Percentiles rank a stretch among this genome's conserved stretches.
Conservation (phyloP, 805 yeast species). For the Cyberlindnera xishuangbannaensis region DNA sequence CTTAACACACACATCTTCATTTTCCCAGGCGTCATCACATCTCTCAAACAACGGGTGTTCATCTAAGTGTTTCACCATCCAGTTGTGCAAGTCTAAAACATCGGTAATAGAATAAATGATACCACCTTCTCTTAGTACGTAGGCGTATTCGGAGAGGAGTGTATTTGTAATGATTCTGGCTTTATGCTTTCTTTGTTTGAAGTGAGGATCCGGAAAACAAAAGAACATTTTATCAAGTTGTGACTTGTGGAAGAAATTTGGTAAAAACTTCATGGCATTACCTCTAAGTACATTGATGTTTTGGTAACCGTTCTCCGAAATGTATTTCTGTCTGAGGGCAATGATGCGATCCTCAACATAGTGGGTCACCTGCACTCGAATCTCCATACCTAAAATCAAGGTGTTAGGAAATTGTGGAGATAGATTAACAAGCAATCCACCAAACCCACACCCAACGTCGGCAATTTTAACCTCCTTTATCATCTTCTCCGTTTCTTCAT, state of each 20-base stretch:
- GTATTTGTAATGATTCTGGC: constrained; percentile 93
- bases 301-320: constrained; percentile 46
- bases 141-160: constrained; percentile 86
- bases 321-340: constrained; percentile 59
- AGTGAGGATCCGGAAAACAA: constrained; percentile 99
- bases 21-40: constrained; percentile 73
- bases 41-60: constrained; percentile 90
- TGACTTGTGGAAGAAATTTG: constrained; percentile 81
- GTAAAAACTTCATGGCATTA: constrained; percentile 95
- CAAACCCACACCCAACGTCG: constrained; percentile 97
- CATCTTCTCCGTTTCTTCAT: constrained; percentile 36
- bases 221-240: constrained; percentile 90
- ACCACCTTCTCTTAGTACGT: constrained; percentile 80
- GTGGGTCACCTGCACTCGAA: constrained; percentile 94
- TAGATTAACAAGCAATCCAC: constrained; percentile 79
- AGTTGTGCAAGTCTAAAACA: constrained; percentile 83
- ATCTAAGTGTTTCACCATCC: constrained; percentile 94
- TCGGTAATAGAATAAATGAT: constrained; percentile 92
- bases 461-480: constrained; percentile 72
- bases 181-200: constrained; percentile 94
- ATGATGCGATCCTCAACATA: constrained; percentile 93
- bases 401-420: constrained; percentile 72
- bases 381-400: constrained; percentile 91
- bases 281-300: constrained; percentile 90
- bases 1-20: constrained; percentile 70